Base-by-base conservation (phyloP, 352 stramenopile species). In the Pythium dissimile region DNA sequence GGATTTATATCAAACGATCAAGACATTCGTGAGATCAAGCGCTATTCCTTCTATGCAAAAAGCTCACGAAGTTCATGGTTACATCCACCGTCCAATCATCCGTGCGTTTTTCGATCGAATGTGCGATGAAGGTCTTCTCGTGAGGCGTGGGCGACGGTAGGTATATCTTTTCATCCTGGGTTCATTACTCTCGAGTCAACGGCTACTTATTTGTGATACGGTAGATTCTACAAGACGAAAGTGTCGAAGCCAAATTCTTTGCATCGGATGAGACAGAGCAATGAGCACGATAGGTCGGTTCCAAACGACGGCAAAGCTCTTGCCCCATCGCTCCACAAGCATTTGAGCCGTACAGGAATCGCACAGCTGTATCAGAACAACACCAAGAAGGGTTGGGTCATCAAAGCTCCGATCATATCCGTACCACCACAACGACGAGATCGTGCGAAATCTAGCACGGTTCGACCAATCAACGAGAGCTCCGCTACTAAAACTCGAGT, bases 71-170 rank as follows among this genome's bases (percentile, higher is more conserved):
- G 12, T 24, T 27, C 30, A 43, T 28, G 41, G 12, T 35, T 3
- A 49, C 32, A 28, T 41, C 21, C 16, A 30, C 3, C 51, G 41
- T 30, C 26, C 49, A 20, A 32, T 11, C 1, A 53, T 66, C 11
- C 42, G 58, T n/a, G 23, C 24, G 3, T 50, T 28, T 24, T 71
- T 71, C 32, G 24, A 62, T n/a, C 20, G 30, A 27, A 24, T 71
- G 7, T 67, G 57, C 35, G 18, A 63, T 30, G 63, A 71, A 41
- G 58, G 58, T 12, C 15, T 67, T 16, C 45, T 67, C 21, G 58
- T 64, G 26, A 24, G 58, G 28, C 41, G 57, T 16, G 47, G 46
- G 12, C 37, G 16, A 18, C 13, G 26, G 34, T 24, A 26, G 1
- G 13, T 46, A 12, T 30, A 21, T 44, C 15, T 44, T 9, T 21